These are phyloP conservation scores for Coleophoma cylindrospora DNA, from an alignment of 2,329 filamentous ascomycete genomes.

Conservation along the genomic window DNA sequence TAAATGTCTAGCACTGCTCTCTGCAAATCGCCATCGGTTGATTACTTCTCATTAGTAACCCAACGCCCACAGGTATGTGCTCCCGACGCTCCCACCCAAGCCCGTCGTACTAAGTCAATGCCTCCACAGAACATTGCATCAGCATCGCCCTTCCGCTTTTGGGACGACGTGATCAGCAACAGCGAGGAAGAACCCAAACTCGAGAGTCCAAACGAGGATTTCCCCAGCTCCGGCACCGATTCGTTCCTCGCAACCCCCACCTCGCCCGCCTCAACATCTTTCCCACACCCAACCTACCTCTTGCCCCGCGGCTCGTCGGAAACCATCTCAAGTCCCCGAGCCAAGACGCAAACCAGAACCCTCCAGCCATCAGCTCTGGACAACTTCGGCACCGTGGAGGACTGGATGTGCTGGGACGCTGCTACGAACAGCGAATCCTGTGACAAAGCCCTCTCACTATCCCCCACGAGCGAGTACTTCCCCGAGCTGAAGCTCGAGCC, in stretches of 20 bases:
- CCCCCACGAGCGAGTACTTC: constrained; percentile 21
- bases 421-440: constrained; percentile 6
- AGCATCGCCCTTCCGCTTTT: neutral
- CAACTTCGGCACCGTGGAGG: constrained; percentile 23
- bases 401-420: constrained; percentile 26
- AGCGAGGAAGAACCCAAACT: neutral
- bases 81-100: neutral
- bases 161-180: neutral
- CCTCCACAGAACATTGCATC: neutral
- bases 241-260: constrained; percentile 14
- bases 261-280: constrained; percentile 14
- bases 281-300: constrained; percentile 9
- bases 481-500: constrained; percentile 22
- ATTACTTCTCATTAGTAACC: constrained; percentile 1
- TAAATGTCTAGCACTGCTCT: neutral
- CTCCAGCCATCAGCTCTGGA: neutral
- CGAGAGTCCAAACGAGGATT: neutral
- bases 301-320: constrained; percentile 7
- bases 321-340: neutral
- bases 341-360: neutral
- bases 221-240: neutral
- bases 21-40: neutral
- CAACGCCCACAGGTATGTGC: constrained; percentile 15
- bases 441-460: constrained; percentile 14
- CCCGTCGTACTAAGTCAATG: neutral